These are phyloP conservation scores for Lagenidium giganteum DNA, from an alignment of 352 stramenopile species.

Conservation along the genomic window DNA sequence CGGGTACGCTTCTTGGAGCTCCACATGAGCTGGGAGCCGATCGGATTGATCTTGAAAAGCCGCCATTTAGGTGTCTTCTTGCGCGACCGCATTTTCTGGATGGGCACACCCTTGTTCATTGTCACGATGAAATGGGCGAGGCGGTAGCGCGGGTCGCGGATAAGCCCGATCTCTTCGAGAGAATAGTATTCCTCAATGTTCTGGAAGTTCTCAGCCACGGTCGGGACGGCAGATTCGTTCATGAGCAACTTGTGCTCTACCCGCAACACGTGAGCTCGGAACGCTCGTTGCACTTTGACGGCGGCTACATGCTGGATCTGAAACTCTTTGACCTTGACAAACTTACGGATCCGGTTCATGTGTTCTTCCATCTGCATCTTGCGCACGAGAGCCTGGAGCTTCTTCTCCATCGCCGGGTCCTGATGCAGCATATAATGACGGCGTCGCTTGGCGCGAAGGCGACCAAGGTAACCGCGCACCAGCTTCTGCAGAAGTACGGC, in stretches of 20 bases:
- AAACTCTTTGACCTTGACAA: slow-evolving; percentile 46
- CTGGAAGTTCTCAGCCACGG: slow-evolving; percentile 39
- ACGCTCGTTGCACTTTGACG: slow-evolving; percentile 55
- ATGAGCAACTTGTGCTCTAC: slow-evolving; percentile 46
- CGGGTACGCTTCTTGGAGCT: slow-evolving; percentile 46
- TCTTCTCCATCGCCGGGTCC: slow-evolving; percentile 26
- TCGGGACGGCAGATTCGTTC: slow-evolving; percentile 44
- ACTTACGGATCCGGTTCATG: slow-evolving; percentile 42
- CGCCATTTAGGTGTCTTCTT: slow-evolving; percentile 46
- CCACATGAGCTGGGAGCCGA: slow-evolving; percentile 57
- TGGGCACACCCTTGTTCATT: slow-evolving; percentile 53
- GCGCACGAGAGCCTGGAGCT: slow-evolving; percentile 10
- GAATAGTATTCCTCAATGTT: slow-evolving; percentile 55
- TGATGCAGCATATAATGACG: slow-evolving; percentile 14
- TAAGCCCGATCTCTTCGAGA: slow-evolving; percentile 52
- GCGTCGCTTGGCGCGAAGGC: slow-evolving; percentile 13
- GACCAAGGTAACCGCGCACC: slow-evolving; percentile 48
- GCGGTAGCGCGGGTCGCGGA: slow-evolving; percentile 29
- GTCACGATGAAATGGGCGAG: slow-evolving; percentile 60
- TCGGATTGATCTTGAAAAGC: slow-evolving; percentile 52
- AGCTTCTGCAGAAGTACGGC: slow-evolving; percentile 33
- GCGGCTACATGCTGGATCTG: slow-evolving; percentile 45
- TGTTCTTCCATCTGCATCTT: slow-evolving; percentile 23
- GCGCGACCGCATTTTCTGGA: slow-evolving; percentile 48
- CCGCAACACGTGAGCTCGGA: slow-evolving; percentile 34